These are phyloP conservation scores for Leucogyrophana mollusca DNA, from an alignment of 768 basidiomycete genomes.

Conservation along the genomic window DNA sequence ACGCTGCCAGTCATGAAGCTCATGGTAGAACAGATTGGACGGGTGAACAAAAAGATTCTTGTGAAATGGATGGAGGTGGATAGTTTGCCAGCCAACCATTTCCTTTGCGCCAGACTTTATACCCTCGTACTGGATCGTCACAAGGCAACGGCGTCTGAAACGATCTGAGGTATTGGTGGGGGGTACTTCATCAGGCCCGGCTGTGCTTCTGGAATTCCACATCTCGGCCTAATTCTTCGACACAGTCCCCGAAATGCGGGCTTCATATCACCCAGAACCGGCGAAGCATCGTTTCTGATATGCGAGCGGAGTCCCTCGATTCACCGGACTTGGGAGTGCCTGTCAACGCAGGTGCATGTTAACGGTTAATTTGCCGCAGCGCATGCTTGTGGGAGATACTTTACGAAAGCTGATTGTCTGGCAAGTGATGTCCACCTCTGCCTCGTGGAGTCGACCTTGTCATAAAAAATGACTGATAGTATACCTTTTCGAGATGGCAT, in stretches of 20 bases:
- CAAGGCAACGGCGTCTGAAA: background rate
- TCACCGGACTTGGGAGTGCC: background rate
- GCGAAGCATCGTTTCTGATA: constrained; percentile 7
- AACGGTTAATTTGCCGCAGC: background rate
- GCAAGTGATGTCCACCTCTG: constrained; percentile 4
- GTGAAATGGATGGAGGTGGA: background rate
- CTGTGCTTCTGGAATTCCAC: constrained; percentile 11
- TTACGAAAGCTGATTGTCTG: constrained; percentile 15
- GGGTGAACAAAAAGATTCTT: background rate
- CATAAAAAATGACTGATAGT: background rate
- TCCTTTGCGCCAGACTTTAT: too few relatives aligned
- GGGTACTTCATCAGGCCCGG: constrained; percentile 3
- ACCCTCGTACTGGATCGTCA: background rate
- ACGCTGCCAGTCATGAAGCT: constrained; percentile 23
- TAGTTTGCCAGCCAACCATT: too few relatives aligned
- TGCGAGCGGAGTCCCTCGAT: background rate
- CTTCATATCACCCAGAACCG: constrained; percentile 12
- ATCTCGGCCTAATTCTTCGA: constrained; percentile 12
- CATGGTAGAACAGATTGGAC: background rate
- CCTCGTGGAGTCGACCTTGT: constrained; percentile 20
- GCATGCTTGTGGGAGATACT: constrained; percentile 13
- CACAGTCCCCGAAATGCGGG: constrained; percentile 14
- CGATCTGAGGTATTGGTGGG: too few relatives aligned
- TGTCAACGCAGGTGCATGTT: background rate
- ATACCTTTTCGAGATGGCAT: too few relatives aligned